A percentile compares a stretch with the other conserved stretches of the same genome.
phyloP scores from a whole-genome alignment of 805 yeast species.

The Ascoidea rubescens region DNA sequence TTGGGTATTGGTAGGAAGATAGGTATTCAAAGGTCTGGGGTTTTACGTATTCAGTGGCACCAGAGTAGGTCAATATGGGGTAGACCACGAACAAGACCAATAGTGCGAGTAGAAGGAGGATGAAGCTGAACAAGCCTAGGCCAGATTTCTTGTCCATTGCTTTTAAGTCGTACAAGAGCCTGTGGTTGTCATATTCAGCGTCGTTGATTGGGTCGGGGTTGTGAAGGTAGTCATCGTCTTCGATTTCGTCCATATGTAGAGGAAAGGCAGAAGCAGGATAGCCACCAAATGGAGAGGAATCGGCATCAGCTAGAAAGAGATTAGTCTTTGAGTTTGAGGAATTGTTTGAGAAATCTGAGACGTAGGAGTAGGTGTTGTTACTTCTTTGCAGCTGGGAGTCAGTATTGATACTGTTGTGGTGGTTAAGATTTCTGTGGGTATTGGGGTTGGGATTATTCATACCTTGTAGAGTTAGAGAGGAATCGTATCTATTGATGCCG shows the following conservation, averaged over 20 bases:
- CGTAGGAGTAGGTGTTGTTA: conserved; percentile 5
- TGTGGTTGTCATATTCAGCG: conserved; percentile 65
- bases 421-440: conserved; percentile 1
- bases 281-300: conserved; percentile 89
- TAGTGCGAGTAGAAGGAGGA: conserved; percentile 45
- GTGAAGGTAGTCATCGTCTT: conserved; percentile 87
- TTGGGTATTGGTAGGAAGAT: conserved; percentile 36
- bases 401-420: background rate
- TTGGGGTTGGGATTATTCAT: conserved; percentile 19
- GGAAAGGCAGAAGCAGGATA: conserved; percentile 93
- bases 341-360: conserved; percentile 10
- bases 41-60: conserved; percentile 28
- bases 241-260: conserved; percentile 80
- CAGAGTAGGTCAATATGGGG: conserved; percentile 79
- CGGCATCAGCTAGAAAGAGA: conserved; percentile 40
- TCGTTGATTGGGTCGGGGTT: conserved; percentile 94
- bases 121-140: conserved; percentile 48
- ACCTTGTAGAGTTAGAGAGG: conserved; percentile 19
- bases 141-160: conserved; percentile 48
- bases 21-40: conserved; percentile 23
- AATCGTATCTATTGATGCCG: conserved; percentile 40
- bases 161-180: conserved; percentile 51
- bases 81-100: conserved; percentile 58
- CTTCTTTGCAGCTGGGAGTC: background rate
- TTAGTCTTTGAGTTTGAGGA: conserved; percentile 16